Evolutionary conservation across 495 filamentous ascomycete genomes (phyloP), one percentile per base, ranked within the genome.

Genomic region (Diplogelasinospora grovesii): DNA sequence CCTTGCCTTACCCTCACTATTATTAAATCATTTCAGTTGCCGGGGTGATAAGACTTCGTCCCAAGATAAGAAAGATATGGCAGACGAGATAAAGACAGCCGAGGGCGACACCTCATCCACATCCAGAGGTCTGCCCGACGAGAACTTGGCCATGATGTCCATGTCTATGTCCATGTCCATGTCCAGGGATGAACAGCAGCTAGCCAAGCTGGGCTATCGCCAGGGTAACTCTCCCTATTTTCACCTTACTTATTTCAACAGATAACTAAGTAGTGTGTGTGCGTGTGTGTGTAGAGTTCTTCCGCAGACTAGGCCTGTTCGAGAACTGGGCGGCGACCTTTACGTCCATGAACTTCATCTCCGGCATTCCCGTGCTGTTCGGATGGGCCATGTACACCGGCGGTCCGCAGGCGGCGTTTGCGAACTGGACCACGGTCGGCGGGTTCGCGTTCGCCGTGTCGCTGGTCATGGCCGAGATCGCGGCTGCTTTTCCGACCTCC

Each of bases 211-310:
- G 27, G 27, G 27, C n/a, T 29, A 29, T 14, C 27, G 27, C 3
- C 27, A 29, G 15, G 27, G 27, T 29, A 10, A 4, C n/a, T n/a
- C 24, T 26, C 24, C 24, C 24, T n/a, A 6, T 6, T 26, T 26
- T 6, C n/a, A 26, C 7, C 24, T 26, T 26, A 26, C n/a, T 7
- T 26, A n/a, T 26, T 26, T 6, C 6, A n/a, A 26, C n/a, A 26
- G 7, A n/a, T 26, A 7, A n/a, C n/a, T 7, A 29, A 29, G n/a
- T n/a, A n/a, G n/a, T n/a, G n/a, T n/a, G n/a, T n/a, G n/a, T n/a
- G n/a, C n/a, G n/a, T n/a, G n/a, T n/a, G n/a, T n/a, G n/a, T n/a
- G 15, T 14, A 43, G 56, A 57, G 26, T 60, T 60, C 45, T 42
- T 44, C 40, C 46, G 56, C n/a, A 32, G 43, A 8, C 39, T 54